Evolutionary conservation across 208 protist genomes (phyloP), one percentile per base, ranked within the genome.

Genomic region (Crithidia mellificae): DNA sequence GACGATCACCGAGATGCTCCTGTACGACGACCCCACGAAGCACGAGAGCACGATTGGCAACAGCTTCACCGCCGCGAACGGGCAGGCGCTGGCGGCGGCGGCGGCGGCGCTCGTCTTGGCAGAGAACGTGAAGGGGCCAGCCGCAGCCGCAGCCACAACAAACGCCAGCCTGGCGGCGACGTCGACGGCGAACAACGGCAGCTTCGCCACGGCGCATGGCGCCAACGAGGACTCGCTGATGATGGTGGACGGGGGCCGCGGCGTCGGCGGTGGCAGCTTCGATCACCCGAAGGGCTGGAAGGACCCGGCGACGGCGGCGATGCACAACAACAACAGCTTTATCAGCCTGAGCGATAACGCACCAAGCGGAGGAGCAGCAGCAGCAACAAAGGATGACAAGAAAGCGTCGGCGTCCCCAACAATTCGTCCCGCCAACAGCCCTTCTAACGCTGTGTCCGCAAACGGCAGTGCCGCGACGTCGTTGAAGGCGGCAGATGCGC

Each of bases 1-100:
- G 17, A 73, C 56, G 15, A 73, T 65, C 68, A 73, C 62, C 8
- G 70, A 70, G 63, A 61, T 30, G 41, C 38, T 64, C 6, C 15
- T 59, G 19, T 66, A 66, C 49, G 63, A 76, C 50, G 30, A 69
- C 25, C 50, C 70, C 2, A 58, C 50, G 38, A 61, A 47, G 53
- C 49, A 22, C 17, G 41, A 44, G 5, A 61, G 22, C 24, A 9
- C 3, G 17, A 44, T 43, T 30, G 63, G 63, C 20, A 53, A 24
- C 63, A 76, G 46, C 63, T 59, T 54, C 44, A 47, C 70, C 30
- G 70, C 29, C 2, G 34, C 36, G 32, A 70, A 61, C 24, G 63
- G 70, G 6, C 63, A 47, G 25, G 70, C 55, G 1, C 59, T 68
- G 38, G 52, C 53, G 2, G 63, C 56, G 15, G 63, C 70, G 36